phyloP scores from a whole-genome alignment of 148 eudicot genomes.

The Rhododendron henanense region DNA sequence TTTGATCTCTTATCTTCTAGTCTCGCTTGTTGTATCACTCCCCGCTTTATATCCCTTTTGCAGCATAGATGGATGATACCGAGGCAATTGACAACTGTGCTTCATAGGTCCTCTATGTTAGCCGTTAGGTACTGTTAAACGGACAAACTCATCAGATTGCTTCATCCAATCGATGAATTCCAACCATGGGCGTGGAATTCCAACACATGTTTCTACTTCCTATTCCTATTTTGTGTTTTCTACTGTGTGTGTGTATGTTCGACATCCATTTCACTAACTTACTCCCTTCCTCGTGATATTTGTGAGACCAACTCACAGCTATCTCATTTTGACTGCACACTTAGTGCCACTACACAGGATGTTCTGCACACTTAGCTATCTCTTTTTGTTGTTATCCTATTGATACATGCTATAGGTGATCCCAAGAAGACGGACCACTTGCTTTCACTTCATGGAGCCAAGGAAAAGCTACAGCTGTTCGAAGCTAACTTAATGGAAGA shows the following conservation, averaged over 20 bases:
- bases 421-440: slow-evolving; percentile 6
- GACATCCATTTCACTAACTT: neutral
- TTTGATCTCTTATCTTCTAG: too few relatives aligned
- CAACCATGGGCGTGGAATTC: too few relatives aligned
- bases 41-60: too few relatives aligned
- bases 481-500: slow-evolving; percentile 12
- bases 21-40: too few relatives aligned
- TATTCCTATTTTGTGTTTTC: too few relatives aligned
- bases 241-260: neutral
- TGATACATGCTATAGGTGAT: slow-evolving; percentile 4
- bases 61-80: too few relatives aligned
- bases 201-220: too few relatives aligned
- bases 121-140: too few relatives aligned
- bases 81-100: too few relatives aligned
- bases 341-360: neutral
- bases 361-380: neutral
- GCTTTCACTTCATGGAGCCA: slow-evolving; percentile 14
- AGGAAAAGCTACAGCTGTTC: slow-evolving; percentile 9
- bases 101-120: too few relatives aligned
- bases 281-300: neutral
- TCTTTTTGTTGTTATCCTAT: neutral
- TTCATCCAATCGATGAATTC: too few relatives aligned
- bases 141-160: too few relatives aligned
- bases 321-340: neutral
- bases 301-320: neutral